phyloP scores from a whole-genome alignment of 768 basidiomycete species.

The Serendipita sp. region DNA sequence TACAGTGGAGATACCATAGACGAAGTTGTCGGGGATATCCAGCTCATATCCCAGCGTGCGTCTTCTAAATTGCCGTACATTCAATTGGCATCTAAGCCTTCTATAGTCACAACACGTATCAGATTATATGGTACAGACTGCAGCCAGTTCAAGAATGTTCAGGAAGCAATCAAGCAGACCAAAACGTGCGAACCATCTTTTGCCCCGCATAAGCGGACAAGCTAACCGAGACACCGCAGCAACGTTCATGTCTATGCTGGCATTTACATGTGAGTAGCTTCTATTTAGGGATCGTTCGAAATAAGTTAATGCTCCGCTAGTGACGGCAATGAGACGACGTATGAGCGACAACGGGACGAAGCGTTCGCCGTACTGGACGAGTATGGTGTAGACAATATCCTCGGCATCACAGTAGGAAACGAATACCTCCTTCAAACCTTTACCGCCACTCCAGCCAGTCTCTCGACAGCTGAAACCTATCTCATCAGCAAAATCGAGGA shows the following conservation, averaged over 20 bases:
- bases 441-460: background rate
- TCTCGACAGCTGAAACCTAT: background rate
- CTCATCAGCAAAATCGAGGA: constrained; percentile 44
- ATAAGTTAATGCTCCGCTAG: background rate
- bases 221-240: background rate
- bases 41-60: background rate
- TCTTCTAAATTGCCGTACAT: background rate
- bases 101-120: constrained; percentile 1
- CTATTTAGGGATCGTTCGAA: background rate
- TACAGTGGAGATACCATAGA: background rate
- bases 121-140: background rate
- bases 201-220: too few species aligned
- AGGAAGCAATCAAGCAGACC: constrained; percentile 81
- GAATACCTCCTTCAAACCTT: constrained; percentile 70
- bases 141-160: constrained; percentile 19
- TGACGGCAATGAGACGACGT: constrained; percentile 33
- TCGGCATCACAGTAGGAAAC: constrained; percentile 76
- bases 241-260: constrained; percentile 67
- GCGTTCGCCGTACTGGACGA: constrained; percentile 53
- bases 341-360: constrained; percentile 49
- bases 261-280: constrained; percentile 37
- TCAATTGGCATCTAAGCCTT: background rate
- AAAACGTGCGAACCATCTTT: constrained; percentile 31
- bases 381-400: constrained; percentile 61
- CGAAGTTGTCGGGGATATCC: constrained; percentile 1